Evolutionary conservation across 2,329 filamentous ascomycete genomes (phyloP).

Genomic region (Diaporthe citriasiana): DNA sequence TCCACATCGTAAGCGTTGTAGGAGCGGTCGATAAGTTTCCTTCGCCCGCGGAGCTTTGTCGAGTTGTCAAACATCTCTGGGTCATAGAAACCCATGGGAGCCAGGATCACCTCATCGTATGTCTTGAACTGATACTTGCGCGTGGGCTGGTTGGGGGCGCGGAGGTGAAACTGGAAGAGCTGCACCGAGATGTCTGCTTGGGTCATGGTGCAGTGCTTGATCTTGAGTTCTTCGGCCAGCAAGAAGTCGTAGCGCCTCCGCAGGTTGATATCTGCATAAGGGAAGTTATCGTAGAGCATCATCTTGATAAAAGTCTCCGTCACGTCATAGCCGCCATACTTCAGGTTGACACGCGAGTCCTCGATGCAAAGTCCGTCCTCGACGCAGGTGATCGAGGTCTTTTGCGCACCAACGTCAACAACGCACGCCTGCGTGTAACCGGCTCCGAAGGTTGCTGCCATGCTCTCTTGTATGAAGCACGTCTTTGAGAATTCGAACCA

Average conservation of each 20-base stretch:
- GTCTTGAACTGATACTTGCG: constrained; percentile 96
- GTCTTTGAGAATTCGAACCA: constrained; percentile 92
- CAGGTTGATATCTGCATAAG: constrained; percentile 94
- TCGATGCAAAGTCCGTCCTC: constrained; percentile 96
- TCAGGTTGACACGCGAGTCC: constrained; percentile 94
- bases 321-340: constrained; percentile 92
- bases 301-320: constrained; percentile 97
- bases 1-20: constrained; percentile 95
- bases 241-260: constrained; percentile 91
- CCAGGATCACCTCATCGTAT: constrained; percentile 95
- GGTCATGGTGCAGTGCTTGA: constrained; percentile 91
- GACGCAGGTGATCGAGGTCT: constrained; percentile 96
- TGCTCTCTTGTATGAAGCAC: constrained; percentile 95
- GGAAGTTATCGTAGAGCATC: constrained; percentile 97
- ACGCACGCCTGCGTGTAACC: constrained; percentile 95
- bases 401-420: constrained; percentile 96
- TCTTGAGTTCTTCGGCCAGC: constrained; percentile 95
- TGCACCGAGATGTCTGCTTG: constrained; percentile 92
- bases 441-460: constrained; percentile 94
- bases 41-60: constrained; percentile 82
- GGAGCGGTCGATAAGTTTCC: constrained; percentile 87
- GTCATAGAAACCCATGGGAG: constrained; percentile 94
- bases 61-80: constrained; percentile 88
- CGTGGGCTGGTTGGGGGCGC: constrained; percentile 89
- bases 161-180: constrained; percentile 89